Evolutionary conservation across 352 stramenopile genomes (phyloP).

Genomic region (Achlya hypogyna): DNA sequence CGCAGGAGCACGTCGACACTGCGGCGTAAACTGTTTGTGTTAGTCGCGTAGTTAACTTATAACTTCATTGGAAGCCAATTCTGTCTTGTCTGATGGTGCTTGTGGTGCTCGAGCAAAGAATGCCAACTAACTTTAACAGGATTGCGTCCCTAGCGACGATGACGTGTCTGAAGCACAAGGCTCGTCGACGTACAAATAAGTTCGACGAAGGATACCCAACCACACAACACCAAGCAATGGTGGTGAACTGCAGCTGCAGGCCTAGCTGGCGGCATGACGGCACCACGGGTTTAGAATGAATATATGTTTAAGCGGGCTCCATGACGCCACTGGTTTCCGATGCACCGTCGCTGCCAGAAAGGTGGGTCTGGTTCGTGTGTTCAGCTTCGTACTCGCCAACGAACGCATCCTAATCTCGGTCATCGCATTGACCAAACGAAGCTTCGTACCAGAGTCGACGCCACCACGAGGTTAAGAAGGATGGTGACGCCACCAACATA

Average conservation of each 20-base stretch:
- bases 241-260: too few relatives aligned
- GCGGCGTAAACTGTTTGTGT: not conserved
- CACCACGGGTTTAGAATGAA: too few relatives aligned
- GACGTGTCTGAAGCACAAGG: not conserved
- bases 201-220: too few relatives aligned
- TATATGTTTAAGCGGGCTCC: too few relatives aligned
- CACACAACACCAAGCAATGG: too few relatives aligned
- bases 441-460: constrained; percentile 18
- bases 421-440: not conserved
- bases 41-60: not conserved
- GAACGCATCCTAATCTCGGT: not conserved
- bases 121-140: not conserved
- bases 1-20: not conserved
- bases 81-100: not conserved
- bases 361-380: too few relatives aligned
- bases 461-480: constrained; percentile 55
- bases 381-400: not conserved
- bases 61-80: not conserved
- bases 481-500: constrained; percentile 57
- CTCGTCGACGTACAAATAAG: not conserved
- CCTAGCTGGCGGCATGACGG: too few relatives aligned
- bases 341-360: too few relatives aligned
- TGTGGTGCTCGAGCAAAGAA: too few relatives aligned
- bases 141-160: not conserved
- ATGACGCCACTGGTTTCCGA: too few relatives aligned